Base-by-base conservation (phyloP, 2,329 filamentous ascomycete species). In the Arthrocladium fulminans region DNA sequence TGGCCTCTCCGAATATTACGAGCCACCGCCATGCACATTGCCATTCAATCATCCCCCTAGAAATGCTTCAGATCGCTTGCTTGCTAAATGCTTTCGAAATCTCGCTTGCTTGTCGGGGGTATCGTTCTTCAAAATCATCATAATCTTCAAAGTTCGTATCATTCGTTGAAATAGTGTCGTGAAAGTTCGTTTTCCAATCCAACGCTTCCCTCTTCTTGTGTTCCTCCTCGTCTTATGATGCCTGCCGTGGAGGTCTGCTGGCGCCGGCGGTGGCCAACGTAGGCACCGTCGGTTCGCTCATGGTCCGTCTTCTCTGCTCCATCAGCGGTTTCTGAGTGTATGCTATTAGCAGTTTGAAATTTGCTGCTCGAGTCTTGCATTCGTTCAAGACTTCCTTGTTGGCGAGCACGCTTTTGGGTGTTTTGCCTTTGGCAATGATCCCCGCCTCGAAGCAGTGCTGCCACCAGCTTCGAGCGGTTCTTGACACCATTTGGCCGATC, bases 391-490 rank as follows among this genome's bases (percentile, higher is more conserved):
- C 68, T 8, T 75, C 75, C 48, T 75, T 78, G 61, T 96, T 85
- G 40, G 74, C 76, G 84, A 89, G 97, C 56, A 97, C 86, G 63
- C 84, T 83, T 51, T 67, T 78, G 39, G 71, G 69, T 41, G 71
- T 68, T 43, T 72, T 63, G 43, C 70, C 64, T 51, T 74, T 67
- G 1, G 66, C 63, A 51, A 77, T 65, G 7, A 81, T 72, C 3
- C 77, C 74, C 49, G 76, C 79, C 67, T 96, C 90, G 64, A 96
- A 97, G 71, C 90, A 96, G 45, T 85, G 80, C 8, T 81, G 86
- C 67, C 95, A 97, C 92, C 92, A 98, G 88, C 90, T 97, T 37
- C 92, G 78, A 1, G 88, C 90, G 9, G 97, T 90, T 54, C 82
- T 84, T 13, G 88, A 84, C 19, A 97, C 88, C 75, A 94, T 94